These are phyloP conservation scores for Eleusine indica DNA, from an alignment of 176 grass and related monocot species.

Conservation along the genomic window DNA sequence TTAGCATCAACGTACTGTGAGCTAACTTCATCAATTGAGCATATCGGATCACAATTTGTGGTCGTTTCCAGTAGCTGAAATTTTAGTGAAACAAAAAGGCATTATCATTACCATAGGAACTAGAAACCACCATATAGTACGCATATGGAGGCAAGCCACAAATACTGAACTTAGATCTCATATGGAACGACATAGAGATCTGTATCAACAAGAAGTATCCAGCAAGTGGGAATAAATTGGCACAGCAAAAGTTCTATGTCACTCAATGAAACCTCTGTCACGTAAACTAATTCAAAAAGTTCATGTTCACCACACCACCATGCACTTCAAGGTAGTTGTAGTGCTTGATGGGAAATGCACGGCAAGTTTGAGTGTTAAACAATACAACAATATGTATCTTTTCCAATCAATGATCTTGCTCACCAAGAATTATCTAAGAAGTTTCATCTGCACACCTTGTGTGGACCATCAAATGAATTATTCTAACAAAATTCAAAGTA, in stretches of 20 bases:
- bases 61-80: constrained; percentile 66
- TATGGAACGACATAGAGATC: background rate
- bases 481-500: background rate
- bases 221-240: background rate
- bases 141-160: background rate
- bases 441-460: background rate
- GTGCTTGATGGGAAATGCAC: constrained; percentile 14
- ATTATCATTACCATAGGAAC: constrained; percentile 9
- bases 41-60: constrained; percentile 88
- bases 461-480: background rate
- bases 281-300: background rate
- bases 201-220: background rate
- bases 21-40: constrained; percentile 85
- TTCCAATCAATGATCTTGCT: background rate
- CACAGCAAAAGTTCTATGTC: background rate
- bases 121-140: background rate
- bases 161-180: background rate
- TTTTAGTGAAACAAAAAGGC: constrained; percentile 9
- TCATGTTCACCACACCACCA: background rate
- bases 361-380: background rate
- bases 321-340: background rate
- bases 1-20: constrained; percentile 80
- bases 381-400: background rate
- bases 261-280: background rate
- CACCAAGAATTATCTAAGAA: background rate